Conservation (phyloP, 2,329 filamentous ascomycete species). For the Pseudocercospora musae region DNA sequence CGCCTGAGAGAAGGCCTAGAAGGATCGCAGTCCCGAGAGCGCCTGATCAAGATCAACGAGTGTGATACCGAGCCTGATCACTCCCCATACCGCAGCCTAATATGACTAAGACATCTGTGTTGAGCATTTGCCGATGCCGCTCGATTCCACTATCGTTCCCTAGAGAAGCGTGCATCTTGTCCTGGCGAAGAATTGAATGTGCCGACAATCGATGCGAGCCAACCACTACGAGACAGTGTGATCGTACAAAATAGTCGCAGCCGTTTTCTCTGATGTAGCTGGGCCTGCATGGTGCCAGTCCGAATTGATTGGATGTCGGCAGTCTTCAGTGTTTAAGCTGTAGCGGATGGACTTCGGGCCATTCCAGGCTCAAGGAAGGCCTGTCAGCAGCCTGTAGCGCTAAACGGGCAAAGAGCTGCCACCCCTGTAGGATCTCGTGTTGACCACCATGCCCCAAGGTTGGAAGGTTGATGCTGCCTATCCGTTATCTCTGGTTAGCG, state of each 20-base stretch:
- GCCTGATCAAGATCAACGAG: neutral
- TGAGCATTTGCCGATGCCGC: neutral
- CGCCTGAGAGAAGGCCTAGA: conserved; percentile 1
- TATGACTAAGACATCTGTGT: neutral
- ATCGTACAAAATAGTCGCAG: neutral
- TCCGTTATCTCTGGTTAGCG: neutral
- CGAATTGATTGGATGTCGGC: neutral
- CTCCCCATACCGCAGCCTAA: neutral
- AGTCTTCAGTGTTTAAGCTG: neutral
- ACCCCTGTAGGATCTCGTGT: neutral
- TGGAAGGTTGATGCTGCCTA: neutral
- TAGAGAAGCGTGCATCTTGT: neutral
- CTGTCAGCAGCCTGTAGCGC: neutral
- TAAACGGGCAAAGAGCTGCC: neutral
- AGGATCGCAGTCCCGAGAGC: conserved; percentile 13
- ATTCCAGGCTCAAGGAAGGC: neutral
- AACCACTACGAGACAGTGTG: neutral
- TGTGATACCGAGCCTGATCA: neutral
- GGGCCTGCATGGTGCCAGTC: neutral
- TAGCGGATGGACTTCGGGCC: neutral
- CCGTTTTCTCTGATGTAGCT: neutral
- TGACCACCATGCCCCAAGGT: neutral
- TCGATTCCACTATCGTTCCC: neutral
- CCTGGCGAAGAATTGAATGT: neutral
- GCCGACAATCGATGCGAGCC: neutral